These are phyloP conservation scores for Phytophthora lateralis DNA, from an alignment of 352 stramenopile genomes.

Conservation along the genomic window DNA sequence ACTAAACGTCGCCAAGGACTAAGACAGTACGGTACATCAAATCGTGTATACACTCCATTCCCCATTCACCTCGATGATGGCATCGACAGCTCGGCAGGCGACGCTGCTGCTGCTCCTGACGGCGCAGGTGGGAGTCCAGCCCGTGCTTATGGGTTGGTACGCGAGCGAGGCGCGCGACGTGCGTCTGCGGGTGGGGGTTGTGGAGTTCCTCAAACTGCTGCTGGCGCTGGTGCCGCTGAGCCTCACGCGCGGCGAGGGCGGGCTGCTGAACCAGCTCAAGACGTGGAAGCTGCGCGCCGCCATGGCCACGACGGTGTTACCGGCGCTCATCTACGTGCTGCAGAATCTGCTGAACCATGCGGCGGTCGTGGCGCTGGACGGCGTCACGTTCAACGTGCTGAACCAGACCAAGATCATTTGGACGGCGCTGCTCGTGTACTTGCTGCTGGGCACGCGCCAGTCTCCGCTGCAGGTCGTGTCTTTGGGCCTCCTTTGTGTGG, in stretches of 20 bases:
- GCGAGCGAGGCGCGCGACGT: constrained; percentile 61
- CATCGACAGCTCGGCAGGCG: constrained; percentile 48
- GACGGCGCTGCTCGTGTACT: constrained; percentile 82
- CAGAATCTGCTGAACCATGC: constrained; percentile 87
- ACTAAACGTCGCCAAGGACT: no score
- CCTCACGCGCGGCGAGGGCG: constrained; percentile 42
- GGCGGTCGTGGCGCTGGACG: constrained; percentile 76
- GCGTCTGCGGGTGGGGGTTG: constrained; percentile 72
- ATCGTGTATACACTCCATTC: constrained; percentile 3
- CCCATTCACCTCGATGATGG: constrained; percentile 7
- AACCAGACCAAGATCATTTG: constrained; percentile 92
- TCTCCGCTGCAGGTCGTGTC: constrained; percentile 72
- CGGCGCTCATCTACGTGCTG: constrained; percentile 82
- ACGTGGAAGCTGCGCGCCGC: constrained; percentile 63
- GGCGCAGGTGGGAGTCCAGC: constrained; percentile 80
- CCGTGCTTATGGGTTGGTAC: constrained; percentile 81
- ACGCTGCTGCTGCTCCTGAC: constrained; percentile 67
- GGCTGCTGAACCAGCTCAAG: constrained; percentile 57
- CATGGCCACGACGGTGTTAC: constrained; percentile 67
- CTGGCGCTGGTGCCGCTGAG: constrained; percentile 69
- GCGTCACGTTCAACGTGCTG: constrained; percentile 85
- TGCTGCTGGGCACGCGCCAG: constrained; percentile 75
- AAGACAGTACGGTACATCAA: no score
- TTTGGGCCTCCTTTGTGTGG: constrained; percentile 68
- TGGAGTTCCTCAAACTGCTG: constrained; percentile 74